Evolutionary conservation across 192 early-diverging fungal species (phyloP).

Genomic region (Rhizophagus sp.): DNA sequence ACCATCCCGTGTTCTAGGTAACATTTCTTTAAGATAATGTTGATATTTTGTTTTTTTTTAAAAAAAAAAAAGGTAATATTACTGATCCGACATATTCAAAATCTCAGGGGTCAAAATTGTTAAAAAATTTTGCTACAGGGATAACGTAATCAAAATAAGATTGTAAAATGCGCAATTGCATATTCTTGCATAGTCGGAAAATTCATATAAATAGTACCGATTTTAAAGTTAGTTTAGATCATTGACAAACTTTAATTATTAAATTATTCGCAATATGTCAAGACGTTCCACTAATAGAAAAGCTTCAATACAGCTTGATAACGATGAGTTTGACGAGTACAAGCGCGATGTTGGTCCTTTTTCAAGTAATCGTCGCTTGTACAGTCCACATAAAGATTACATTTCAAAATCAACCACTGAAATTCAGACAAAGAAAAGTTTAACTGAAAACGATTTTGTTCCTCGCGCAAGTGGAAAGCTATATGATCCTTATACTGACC

Average conservation of each 20-base stretch:
- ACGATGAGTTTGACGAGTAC: slow-evolving; percentile 13
- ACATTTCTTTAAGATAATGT: neutral
- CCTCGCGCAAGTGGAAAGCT: slow-evolving; percentile 16
- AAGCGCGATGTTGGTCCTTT: neutral
- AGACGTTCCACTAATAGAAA: neutral
- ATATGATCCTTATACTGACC: slow-evolving; percentile 16
- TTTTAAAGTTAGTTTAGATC: no score
- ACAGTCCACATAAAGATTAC: neutral
- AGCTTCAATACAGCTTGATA: neutral
- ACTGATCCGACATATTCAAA: no score
- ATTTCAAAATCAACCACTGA: neutral
- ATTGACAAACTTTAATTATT: no score
- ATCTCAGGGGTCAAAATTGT: no score
- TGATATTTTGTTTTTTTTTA: no score
- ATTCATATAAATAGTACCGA: no score
- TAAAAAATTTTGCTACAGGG: no score
- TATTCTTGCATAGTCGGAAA: no score
- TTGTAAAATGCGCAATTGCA: no score
- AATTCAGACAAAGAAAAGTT: neutral
- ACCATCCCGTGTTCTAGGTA: neutral
- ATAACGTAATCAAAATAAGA: no score
- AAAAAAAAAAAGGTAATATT: no score
- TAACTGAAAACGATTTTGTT: neutral
- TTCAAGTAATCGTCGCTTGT: slow-evolving; percentile 7
- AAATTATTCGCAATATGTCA: neutral